Evolutionary conservation across 345 rosid genomes (phyloP).

Genomic region (Camelina laxa): DNA sequence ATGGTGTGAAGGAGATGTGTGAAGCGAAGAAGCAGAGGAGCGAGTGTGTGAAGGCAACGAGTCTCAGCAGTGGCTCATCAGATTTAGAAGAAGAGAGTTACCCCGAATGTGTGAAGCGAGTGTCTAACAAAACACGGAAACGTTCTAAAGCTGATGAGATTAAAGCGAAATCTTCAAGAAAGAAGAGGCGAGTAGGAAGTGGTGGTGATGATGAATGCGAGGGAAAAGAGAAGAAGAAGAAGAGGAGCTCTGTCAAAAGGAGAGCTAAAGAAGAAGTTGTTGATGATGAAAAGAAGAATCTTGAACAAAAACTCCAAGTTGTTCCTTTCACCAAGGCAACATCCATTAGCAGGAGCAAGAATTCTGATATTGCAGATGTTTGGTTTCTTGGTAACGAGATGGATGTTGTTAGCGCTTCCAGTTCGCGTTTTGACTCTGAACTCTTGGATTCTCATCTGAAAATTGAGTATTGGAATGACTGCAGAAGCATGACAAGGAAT

Average conservation of each 20-base stretch:
- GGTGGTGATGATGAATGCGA: constrained; percentile 8
- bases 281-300: not conserved
- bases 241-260: constrained; percentile 35
- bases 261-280: constrained; percentile 22
- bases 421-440: constrained; percentile 33
- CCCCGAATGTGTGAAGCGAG: constrained; percentile 11
- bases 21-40: constrained; percentile 20
- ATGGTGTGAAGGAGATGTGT: constrained; percentile 18
- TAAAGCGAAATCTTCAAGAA: constrained; percentile 7
- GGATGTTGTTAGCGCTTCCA: constrained; percentile 5
- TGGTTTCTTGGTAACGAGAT: not conserved
- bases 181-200: constrained; percentile 18
- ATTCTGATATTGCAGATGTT: not conserved
- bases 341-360: constrained; percentile 23
- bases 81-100: constrained; percentile 29
- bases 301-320: constrained; percentile 10
- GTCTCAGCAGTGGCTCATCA: constrained; percentile 31
- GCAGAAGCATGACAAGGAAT: constrained; percentile 39
- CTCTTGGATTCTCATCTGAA: constrained; percentile 19
- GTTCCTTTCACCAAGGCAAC: constrained; percentile 18
- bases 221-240: constrained; percentile 32
- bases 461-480: constrained; percentile 9
- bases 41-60: constrained; percentile 31
- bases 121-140: constrained; percentile 26
- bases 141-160: constrained; percentile 42